Conservation (phyloP, 2,329 filamentous ascomycete genomes). For the Reticulascus tulasneorum region DNA sequence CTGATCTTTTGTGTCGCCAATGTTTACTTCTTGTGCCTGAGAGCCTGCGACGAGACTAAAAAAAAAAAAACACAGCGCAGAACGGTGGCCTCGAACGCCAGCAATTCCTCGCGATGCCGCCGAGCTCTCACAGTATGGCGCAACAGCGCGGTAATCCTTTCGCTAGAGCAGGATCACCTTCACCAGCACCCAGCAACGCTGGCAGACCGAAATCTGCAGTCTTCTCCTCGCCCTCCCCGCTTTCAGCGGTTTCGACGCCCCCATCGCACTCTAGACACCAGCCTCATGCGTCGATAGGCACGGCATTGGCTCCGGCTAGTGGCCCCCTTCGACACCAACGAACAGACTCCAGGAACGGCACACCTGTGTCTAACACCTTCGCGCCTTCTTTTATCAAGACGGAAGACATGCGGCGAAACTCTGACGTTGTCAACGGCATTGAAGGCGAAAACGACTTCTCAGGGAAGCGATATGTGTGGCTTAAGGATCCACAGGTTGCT, state of each 20-base stretch:
- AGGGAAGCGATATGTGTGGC: slow-evolving; percentile 96
- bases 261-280: slow-evolving; percentile 63
- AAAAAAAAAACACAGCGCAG: no score
- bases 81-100: slow-evolving; percentile 4
- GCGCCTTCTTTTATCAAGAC: slow-evolving; percentile 93
- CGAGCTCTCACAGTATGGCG: slow-evolving; percentile 50
- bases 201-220: slow-evolving; percentile 73
- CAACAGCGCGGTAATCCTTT: slow-evolving; percentile 81
- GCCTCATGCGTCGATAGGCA: slow-evolving; percentile 55
- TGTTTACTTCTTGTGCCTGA: slow-evolving; percentile 13
- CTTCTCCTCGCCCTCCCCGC: slow-evolving; percentile 56
- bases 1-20: no score
- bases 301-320: slow-evolving; percentile 33
- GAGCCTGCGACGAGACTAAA: slow-evolving; percentile 7
- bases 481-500: slow-evolving; percentile 79
- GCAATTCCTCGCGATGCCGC: slow-evolving; percentile 38
- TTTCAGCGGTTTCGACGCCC: slow-evolving; percentile 33
- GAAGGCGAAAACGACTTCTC: slow-evolving; percentile 99
- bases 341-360: slow-evolving; percentile 61
- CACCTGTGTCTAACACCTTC: slow-evolving; percentile 74
- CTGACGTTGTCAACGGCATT: slow-evolving; percentile 64
- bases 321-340: slow-evolving; percentile 36
- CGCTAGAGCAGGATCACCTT: slow-evolving; percentile 63
- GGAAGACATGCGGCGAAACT: slow-evolving; percentile 63
- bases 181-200: slow-evolving; percentile 52